A percentile compares a stretch with the other conserved stretches of the same genome.
phyloP scores from a whole-genome alignment of 2,329 filamentous ascomycete species.

The Aspergillus unguis region DNA sequence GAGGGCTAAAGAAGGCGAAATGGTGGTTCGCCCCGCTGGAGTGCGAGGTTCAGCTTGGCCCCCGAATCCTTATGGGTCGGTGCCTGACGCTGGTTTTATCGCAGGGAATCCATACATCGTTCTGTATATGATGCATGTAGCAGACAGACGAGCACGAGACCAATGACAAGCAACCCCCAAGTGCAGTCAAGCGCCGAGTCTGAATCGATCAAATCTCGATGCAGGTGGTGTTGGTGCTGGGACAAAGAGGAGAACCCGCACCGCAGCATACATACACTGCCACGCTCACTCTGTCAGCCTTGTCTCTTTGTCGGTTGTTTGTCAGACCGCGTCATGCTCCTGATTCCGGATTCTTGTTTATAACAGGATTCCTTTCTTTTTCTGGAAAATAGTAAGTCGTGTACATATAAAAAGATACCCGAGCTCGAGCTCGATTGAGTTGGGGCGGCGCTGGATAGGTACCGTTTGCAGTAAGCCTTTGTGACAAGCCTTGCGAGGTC shows the following conservation, averaged over 20 bases:
- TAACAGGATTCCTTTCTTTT: neutral
- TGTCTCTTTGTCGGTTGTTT: conserved; percentile 4
- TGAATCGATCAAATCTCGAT: neutral
- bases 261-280: conserved; percentile 6
- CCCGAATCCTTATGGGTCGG: conserved; percentile 4
- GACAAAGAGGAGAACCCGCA: conserved; percentile 3
- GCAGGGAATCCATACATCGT: neutral
- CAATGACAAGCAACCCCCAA: neutral
- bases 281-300: neutral
- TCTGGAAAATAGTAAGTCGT: neutral
- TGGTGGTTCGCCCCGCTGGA: conserved; percentile 7
- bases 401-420: too few relatives aligned
- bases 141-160: neutral
- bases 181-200: neutral
- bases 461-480: neutral
- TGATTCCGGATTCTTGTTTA: neutral
- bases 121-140: neutral
- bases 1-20: neutral
- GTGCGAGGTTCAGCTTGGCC: neutral
- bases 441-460: too few relatives aligned
- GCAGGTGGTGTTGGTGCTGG: neutral
- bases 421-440: too few relatives aligned
- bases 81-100: too few relatives aligned
- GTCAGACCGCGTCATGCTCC: conserved; percentile 1
- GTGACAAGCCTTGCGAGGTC: too few relatives aligned